Base-by-base conservation (phyloP, 2,329 filamentous ascomycete genomes). In the Claviceps digitariae region DNA sequence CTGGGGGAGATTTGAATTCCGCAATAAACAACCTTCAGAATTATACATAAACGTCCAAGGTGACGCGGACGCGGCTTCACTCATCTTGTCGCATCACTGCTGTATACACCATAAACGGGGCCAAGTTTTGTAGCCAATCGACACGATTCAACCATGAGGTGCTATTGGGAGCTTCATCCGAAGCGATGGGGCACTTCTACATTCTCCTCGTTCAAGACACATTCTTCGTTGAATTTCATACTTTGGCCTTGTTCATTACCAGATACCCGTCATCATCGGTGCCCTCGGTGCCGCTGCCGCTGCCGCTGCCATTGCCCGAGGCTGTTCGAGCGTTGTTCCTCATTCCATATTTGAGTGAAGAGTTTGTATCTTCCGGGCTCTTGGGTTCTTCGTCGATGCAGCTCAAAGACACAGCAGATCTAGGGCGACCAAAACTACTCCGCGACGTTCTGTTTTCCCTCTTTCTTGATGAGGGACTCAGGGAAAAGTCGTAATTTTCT, bases 361-460 rank as follows among this genome's bases (percentile, higher is more conserved):
- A 13, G 20, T 34, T 17, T 31, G 43, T 36, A 36, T 50, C 45
- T 31, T 51, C 54, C n/a, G 41, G 55, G 25, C 62, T 58, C 52
- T 65, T 69, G 7, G 69, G 65, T 48, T 72, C 71, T 57, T 77
- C 74, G 2, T 69, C 69, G 50, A 77, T 77, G 17, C 73, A 69
- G 8, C 71, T 67, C 6, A 77, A 64, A 2, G 74, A 75, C 4
- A 64, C 61, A n/a, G 63, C 62, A 23, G 70, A 68, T 54, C 62
- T 64, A n/a, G 64, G 65, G 25, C 68, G 67, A n/a, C 60, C 61
- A 41, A 65, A 60, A 43, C 67, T 66, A 51, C 65, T 61, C 31
- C 65, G 61, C 5, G 68, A 69, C 27, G 59, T 54, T 38, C 66
- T 63, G 25, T 61, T 62, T 46, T 66, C 68, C 55, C 58, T 64